Base-by-base conservation (phyloP, 768 basidiomycete genomes). In the Amanita jacksonii region DNA sequence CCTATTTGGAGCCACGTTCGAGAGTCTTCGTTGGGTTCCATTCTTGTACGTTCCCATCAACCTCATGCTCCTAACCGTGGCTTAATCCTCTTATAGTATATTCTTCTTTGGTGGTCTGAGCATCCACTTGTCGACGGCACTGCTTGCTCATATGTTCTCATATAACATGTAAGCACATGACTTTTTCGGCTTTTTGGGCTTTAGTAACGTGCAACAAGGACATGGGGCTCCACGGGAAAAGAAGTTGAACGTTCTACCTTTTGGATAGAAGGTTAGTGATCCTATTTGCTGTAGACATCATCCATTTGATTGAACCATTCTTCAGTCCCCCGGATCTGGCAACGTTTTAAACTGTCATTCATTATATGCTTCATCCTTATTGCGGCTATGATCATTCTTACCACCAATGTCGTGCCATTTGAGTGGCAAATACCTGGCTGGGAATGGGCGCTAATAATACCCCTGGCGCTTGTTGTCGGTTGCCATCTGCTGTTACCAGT, bases 211-310 rank as follows among this genome's bases (percentile, higher is more conserved):
- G 38, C 42, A 19, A 20, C 27, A 38, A 73, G 70, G 72, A 73
- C 72, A 25, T 74, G 73, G 73, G 72, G 73, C 22, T 73, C 72
- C 22, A 74, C 73, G 1, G 71, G 65, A 52, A 91, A 93, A 62
- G 86, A 88, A 63, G 86, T 92, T 41, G 83, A 90, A 56, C 72
- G 77, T 22, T 86, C 84, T 1, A 88, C 89, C 46, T 90, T 93
- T 69, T 90, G 85, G 77, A 77, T 87, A 51, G 89, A 93, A 64
- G 65, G 67, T 61, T 41, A 45, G 52, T 33, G 15, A 45, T 47
- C 24, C 36, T 45, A 30, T 36, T 36, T 9, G 12, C 30, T 13
- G 12, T 32, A 12, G 20, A 13, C 23, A 9, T 9, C 22, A 34
- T 34, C 22, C 36, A 39, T 31, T 41, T 36, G 24, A 44, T 35